These are phyloP conservation scores for Chlorociboria aeruginascens DNA, from an alignment of 495 filamentous ascomycete species.

Conservation along the genomic window DNA sequence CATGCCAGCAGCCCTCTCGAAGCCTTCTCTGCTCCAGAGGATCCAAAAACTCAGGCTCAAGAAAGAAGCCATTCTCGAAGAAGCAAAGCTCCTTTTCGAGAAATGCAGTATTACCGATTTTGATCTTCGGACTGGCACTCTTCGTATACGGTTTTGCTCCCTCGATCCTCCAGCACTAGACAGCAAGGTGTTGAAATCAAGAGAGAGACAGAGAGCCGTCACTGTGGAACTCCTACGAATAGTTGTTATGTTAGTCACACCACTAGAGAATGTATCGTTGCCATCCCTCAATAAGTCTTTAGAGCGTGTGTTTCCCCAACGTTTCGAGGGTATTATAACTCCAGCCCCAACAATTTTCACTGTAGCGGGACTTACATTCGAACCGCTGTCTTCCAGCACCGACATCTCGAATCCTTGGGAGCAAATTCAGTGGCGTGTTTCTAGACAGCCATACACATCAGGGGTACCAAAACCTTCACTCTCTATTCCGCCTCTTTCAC, in stretches of 20 bases:
- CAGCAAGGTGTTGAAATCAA: too few relatives aligned
- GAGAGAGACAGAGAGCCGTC: neutral
- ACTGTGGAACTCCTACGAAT: constrained; percentile 12
- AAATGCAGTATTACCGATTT: constrained; percentile 25
- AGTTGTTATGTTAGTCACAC: constrained; percentile 12
- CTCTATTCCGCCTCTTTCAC: too few relatives aligned
- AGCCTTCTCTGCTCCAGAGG: constrained; percentile 48
- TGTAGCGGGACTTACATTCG: constrained; percentile 8
- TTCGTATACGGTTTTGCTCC: constrained; percentile 28
- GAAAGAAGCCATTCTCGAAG: constrained; percentile 23
- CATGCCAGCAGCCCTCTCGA: constrained; percentile 59
- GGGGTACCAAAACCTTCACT: neutral
- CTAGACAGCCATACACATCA: constrained; percentile 36
- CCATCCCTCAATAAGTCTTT: constrained; percentile 1
- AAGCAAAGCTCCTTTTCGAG: constrained; percentile 13
- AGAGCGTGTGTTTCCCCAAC: constrained; percentile 2
- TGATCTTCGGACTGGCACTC: constrained; percentile 27
- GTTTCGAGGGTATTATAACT: neutral
- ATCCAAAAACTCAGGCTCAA: constrained; percentile 25
- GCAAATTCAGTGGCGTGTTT: constrained; percentile 32
- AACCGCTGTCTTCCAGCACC: neutral
- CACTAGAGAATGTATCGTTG: constrained; percentile 6
- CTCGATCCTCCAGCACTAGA: neutral
- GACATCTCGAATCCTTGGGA: neutral
- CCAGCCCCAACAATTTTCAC: constrained; percentile 3